phyloP scores from a whole-genome alignment of 2,329 filamentous ascomycete species.

The Tolypocladium guangdongense region DNA sequence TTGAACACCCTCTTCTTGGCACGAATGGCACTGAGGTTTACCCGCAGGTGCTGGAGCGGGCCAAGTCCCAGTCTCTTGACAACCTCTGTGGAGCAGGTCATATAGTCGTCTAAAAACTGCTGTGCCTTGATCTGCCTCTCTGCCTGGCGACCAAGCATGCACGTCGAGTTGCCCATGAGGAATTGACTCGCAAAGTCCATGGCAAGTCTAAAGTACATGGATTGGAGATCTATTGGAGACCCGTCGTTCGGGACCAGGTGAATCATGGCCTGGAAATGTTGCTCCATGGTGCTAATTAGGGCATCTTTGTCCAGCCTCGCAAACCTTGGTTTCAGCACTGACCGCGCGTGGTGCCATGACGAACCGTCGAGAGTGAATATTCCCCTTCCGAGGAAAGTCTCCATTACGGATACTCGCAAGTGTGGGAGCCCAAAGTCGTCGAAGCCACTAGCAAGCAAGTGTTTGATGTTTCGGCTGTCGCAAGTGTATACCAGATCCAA shows the following conservation, averaged over 20 bases:
- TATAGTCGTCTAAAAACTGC: constrained; percentile 24
- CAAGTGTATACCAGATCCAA: constrained; percentile 23
- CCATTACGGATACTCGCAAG: constrained; percentile 24
- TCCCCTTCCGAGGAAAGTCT: constrained; percentile 29
- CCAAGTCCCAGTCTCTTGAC: constrained; percentile 21
- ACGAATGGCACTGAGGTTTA: constrained; percentile 12
- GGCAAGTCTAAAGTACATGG: constrained; percentile 35
- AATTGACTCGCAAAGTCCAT: constrained; percentile 39
- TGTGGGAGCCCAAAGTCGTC: constrained; percentile 33
- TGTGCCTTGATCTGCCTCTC: constrained; percentile 16
- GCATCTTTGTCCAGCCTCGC: constrained; percentile 19
- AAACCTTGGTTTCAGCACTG: constrained; percentile 22
- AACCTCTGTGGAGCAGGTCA: constrained; percentile 20
- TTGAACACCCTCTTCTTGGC: constrained; percentile 21
- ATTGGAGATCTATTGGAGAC: constrained; percentile 27
- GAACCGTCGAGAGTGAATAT: constrained; percentile 38
- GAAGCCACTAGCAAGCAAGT: constrained; percentile 41
- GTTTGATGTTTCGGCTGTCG: constrained; percentile 43
- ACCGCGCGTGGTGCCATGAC: constrained; percentile 33
- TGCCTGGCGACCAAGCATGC: constrained; percentile 10
- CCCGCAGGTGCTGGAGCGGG: constrained; percentile 17
- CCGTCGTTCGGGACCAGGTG: constrained; percentile 11
- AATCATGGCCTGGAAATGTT: constrained; percentile 28
- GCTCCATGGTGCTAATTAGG: constrained; percentile 18
- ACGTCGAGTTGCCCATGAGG: constrained; percentile 22